Base-by-base conservation (phyloP, 2,329 filamentous ascomycete species). In the Colletotrichum tropicale region DNA sequence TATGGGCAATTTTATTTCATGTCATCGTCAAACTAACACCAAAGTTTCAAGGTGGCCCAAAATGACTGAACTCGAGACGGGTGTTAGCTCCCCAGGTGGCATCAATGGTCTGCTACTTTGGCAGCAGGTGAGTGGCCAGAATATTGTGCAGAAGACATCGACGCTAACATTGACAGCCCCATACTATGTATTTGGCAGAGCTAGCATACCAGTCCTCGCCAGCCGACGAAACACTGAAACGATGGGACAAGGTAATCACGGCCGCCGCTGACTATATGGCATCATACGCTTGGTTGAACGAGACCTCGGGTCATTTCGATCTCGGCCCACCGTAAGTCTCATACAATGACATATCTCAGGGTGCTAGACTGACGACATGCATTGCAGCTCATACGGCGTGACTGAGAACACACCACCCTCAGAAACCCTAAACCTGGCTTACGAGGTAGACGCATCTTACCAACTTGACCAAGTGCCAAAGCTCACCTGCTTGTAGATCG, bases 81-180 rank as follows among this genome's bases (percentile, higher is more conserved):
- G 79, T 0, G 68, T 73, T 10, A 81, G 80, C 16, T 80, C 80
- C 0, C 80, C 91, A 1, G 91, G 91, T 1, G 88, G 90, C 73
- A 92, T 92, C 79, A 93, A 93, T 79, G 88, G 87, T 8, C 82
- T 93, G 2, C 82, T 93, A 4, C 89, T 92, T 70, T 93, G 91
- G 91, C 91, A 93, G 78, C 91, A 92, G 70, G 78, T 79, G 8
- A 30, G 36, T 52, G 1, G 16, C 34, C 15, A 8, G 15, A 58
- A 7, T 7, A n/a, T 4, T 3, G 8, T 21, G 8, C 2, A 6
- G 1, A 60, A 24, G 9, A 1, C 4, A 4, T 7, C 56, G 0
- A 16, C 58, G 9, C 36, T 77, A 21, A 64, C 15, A 1, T 4
- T 15, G 6, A 58, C 2, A 76, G 79, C 91, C 90, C 6, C 91